A percentile compares a stretch with the other conserved stretches of the same genome.
phyloP scores from a whole-genome alignment of 1,284 basidiomycete genomes.

The Leccinum fallax region DNA sequence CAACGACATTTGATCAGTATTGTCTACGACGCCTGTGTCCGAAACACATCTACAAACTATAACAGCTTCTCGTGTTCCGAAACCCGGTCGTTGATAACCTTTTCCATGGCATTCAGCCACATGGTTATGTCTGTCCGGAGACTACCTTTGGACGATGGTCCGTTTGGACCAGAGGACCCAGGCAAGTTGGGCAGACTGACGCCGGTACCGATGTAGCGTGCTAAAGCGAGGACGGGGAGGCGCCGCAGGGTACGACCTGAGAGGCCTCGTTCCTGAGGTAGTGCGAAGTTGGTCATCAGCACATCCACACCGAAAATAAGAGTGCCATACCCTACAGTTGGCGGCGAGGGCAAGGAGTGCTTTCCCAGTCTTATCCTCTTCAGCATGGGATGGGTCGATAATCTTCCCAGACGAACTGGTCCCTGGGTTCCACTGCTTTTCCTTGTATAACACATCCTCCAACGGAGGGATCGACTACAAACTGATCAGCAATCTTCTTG shows the following conservation, averaged over 20 bases:
- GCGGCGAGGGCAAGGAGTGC: slow-evolving; percentile 68
- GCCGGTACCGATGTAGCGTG: slow-evolving; percentile 71
- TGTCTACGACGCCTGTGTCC: not conserved
- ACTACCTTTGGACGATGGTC: slow-evolving; percentile 15
- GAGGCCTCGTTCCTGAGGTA: slow-evolving; percentile 63
- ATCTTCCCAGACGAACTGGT: slow-evolving; percentile 9
- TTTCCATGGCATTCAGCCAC: slow-evolving; percentile 81
- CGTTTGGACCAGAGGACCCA: slow-evolving; percentile 11
- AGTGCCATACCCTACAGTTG: slow-evolving; percentile 64
- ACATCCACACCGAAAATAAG: not conserved
- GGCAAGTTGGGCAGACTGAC: slow-evolving; percentile 19
- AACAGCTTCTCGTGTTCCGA: slow-evolving; percentile 47
- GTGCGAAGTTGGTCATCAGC: not conserved
- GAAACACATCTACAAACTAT: slow-evolving; percentile 13
- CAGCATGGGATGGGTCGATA: slow-evolving; percentile 8
- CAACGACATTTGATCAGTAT: not conserved
- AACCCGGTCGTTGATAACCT: slow-evolving; percentile 61
- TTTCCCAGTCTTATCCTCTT: slow-evolving; percentile 54
- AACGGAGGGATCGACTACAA: slow-evolving; percentile 63
- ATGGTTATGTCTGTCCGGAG: slow-evolving; percentile 51
- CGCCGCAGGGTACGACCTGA: slow-evolving; percentile 90
- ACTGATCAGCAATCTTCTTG: slow-evolving; percentile 13
- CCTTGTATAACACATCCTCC: slow-evolving; percentile 60
- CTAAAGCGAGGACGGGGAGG: slow-evolving; percentile 90
- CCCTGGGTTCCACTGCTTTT: slow-evolving; percentile 27